Base-by-base conservation (phyloP, 805 yeast genomes). In the Starmerella gropengiesseri region DNA sequence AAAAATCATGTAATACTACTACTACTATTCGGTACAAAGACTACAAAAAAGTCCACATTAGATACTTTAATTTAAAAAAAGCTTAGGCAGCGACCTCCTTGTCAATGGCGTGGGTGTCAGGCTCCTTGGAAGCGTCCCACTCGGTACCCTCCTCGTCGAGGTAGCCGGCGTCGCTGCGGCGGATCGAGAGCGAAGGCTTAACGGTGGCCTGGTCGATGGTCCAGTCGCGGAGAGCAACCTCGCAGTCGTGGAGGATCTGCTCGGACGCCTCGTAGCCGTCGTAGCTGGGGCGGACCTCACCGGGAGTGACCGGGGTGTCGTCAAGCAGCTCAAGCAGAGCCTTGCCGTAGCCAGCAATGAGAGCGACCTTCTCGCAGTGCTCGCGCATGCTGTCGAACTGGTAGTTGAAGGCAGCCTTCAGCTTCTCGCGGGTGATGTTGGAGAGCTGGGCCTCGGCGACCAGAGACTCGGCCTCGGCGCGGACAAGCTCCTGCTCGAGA, bases 401-500 rank as follows among this genome's bases (percentile, higher is more conserved):
- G 70, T 89, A 87, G 71, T 82, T 78, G 75, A 83, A 91, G 43
- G 96, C 93, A 54, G 95, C 91, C 80, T 91, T 91, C 63, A 89
- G 74, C 73, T 87, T 87, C 70, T 87, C 96, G 68, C 98, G 83
- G 58, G 97, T 89, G 68, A 91, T 89, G 72, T 89, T 89, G 51
- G 95, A 84, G 63, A 89, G 77, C 73, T 89, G 98, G 47, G 97
- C 97, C 73, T 89, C 98, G 47, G 98, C 98, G 58, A 89, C 98
- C 57, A 89, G 77, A 40, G 95, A 85, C 71, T 91, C 97, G 54
- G 97, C 97, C 73, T 89, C 98, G 40, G 97, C 96, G 68, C 98
- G 80, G 55, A 91, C 97, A 63, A 91, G 76, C 70, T 91, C 97
- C 71, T 91, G 97, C 74, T 89, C 98, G 65, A 89, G 77, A 43